Evolutionary conservation across 192 early-diverging fungal species (phyloP).

Genomic region (Thamnidium elegans): DNA sequence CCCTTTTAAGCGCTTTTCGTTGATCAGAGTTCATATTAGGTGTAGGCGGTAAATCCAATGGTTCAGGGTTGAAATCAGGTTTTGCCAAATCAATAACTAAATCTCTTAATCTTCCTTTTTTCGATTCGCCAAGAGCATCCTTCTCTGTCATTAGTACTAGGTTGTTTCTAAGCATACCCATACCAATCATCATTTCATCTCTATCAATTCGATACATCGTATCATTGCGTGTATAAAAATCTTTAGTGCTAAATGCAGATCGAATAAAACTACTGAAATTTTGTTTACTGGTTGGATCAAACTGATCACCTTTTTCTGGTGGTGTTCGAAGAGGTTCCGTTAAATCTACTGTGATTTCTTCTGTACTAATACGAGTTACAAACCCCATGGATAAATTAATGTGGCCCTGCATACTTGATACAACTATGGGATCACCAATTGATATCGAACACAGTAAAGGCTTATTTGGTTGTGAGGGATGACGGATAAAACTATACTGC

Average conservation of each 20-base stretch:
- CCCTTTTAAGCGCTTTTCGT: slow-evolving; percentile 60
- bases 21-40: slow-evolving; percentile 73
- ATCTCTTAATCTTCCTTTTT: slow-evolving; percentile 44
- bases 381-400: slow-evolving; percentile 77
- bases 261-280: slow-evolving; percentile 39
- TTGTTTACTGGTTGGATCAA: slow-evolving; percentile 60
- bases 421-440: slow-evolving; percentile 76
- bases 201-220: slow-evolving; percentile 73
- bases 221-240: slow-evolving; percentile 15
- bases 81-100: slow-evolving; percentile 78
- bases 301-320: slow-evolving; percentile 42
- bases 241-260: slow-evolving; percentile 31
- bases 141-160: slow-evolving; percentile 59
- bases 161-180: slow-evolving; percentile 71
- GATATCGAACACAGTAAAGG: slow-evolving; percentile 49
- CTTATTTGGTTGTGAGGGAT: slow-evolving; percentile 6
- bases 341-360: slow-evolving; percentile 6
- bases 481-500: slow-evolving; percentile 13
- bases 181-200: slow-evolving; percentile 72
- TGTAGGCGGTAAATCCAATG: neutral
- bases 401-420: slow-evolving; percentile 74
- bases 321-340: slow-evolving; percentile 7
- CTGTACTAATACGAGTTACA: slow-evolving; percentile 54
- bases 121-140: slow-evolving; percentile 44
- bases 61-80: slow-evolving; percentile 54